These are phyloP conservation scores for Spergularia marina DNA, from an alignment of 148 eudicot species.

Conservation along the genomic window DNA sequence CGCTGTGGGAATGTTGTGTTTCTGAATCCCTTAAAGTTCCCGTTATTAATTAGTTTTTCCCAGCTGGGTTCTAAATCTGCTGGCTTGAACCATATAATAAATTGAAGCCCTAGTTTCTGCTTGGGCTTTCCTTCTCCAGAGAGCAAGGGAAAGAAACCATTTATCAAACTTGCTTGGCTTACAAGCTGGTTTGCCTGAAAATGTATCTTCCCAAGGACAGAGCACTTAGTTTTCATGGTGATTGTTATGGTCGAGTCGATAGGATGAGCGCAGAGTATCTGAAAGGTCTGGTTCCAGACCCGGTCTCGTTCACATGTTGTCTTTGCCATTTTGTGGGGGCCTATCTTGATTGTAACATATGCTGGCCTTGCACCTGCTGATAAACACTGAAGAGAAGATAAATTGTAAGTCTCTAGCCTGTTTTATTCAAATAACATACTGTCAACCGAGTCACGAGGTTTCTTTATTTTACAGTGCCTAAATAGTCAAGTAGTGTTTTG, in stretches of 20 bases:
- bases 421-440: not conserved
- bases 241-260: constrained; percentile 59
- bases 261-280: constrained; percentile 79
- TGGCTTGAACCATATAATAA: constrained; percentile 83
- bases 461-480: no score
- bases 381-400: constrained; percentile 52
- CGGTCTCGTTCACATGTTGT: constrained; percentile 56
- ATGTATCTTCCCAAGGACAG: constrained; percentile 51
- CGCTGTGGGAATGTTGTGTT: constrained; percentile 74
- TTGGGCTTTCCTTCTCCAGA: constrained; percentile 44
- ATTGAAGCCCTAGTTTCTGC: constrained; percentile 48
- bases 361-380: constrained; percentile 46
- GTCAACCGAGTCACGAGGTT: not conserved
- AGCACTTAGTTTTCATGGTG: constrained; percentile 60
- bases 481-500: not conserved
- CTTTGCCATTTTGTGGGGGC: constrained; percentile 57
- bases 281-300: constrained; percentile 91
- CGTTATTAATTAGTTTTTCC: constrained; percentile 44
- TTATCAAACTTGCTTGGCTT: constrained; percentile 52
- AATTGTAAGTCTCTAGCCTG: not conserved
- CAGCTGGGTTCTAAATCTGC: constrained; percentile 69
- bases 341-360: constrained; percentile 73
- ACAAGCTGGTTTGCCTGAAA: constrained; percentile 58
- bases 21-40: constrained; percentile 54
- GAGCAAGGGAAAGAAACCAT: constrained; percentile 68